Evolutionary conservation across 2,329 filamentous ascomycete genomes (phyloP), one percentile per base, ranked within the genome.

Genomic region (Cyphellophora attinorum): DNA sequence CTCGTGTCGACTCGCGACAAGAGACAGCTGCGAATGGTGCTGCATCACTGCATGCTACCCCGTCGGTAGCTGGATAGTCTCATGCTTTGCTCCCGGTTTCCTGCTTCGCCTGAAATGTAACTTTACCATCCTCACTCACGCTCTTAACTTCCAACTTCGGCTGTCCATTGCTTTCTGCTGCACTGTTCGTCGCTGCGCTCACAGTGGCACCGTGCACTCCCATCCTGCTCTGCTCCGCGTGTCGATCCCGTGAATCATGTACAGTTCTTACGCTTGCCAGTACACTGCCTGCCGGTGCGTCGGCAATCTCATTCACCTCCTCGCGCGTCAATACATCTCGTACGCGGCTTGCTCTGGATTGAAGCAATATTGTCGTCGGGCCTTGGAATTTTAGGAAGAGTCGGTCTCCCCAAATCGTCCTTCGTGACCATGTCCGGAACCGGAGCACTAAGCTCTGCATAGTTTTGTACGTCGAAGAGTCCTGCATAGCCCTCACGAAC

Each of bases 321-420:
- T 79, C 73, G 17, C 71, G 68, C 4, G 79, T 84, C 45, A 98
- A 65, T 3, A 83, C 74, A 45, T 98, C 89, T 34, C 75, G 77
- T 28, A 93, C 64, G 11, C 81, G 72, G 14, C 84, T 75, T 11
- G 79, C 86, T n/a, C 89, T 76, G 34, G 85, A 93, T 44, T 93
- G 93, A 51, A 98, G 67, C 28, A 96, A 69, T 31, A 98, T 74
- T 2, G 83, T 95, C 5, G 74, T 75, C 2, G 91, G 91, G 0
- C 91, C 91, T 37, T 79, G 74, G 55, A 98, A 95, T 52, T 84
- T 82, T 19, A 98, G 65, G 60, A 96, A 96, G 16, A 96, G 67
- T 42, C 89, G 67, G 55, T 98, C 91, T 14, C 91, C 91, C 85
- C 86, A 96, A 37, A 98, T 82, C 2, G 84, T 84, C 51, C 83